Percentiles rank a stretch among this genome's conserved stretches.
Evolutionary conservation across 2,329 filamentous ascomycete species (phyloP).

Genomic region (Aspergillaceae sp.): DNA sequence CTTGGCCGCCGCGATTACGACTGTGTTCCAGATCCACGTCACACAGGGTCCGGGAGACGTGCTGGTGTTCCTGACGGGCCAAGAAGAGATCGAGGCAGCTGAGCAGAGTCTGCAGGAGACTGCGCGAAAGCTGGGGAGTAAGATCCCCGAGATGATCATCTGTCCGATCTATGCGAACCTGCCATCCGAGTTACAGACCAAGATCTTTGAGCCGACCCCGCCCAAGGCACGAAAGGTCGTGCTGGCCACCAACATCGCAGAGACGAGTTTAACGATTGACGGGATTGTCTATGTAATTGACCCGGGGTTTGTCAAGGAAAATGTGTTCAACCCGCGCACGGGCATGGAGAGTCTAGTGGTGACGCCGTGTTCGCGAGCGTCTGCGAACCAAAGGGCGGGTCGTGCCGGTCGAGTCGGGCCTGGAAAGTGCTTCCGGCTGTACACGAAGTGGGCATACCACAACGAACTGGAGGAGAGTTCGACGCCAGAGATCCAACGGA

Average conservation of each 20-base stretch:
- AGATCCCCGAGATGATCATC: conserved; percentile 78
- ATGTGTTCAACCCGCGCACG: conserved; percentile 81
- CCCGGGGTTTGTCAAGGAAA: conserved; percentile 90
- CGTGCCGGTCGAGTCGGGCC: conserved; percentile 86
- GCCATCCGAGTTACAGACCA: conserved; percentile 79
- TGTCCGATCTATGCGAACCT: conserved; percentile 92
- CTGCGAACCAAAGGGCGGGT: conserved; percentile 85
- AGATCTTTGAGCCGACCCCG: conserved; percentile 91
- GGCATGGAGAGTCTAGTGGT: conserved; percentile 90
- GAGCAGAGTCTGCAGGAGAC: conserved; percentile 80
- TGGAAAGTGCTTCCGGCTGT: conserved; percentile 87
- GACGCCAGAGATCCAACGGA: conserved; percentile 85
- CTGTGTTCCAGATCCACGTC: conserved; percentile 89
- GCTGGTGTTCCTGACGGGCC: conserved; percentile 86
- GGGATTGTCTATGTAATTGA: conserved; percentile 96
- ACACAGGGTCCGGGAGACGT: conserved; percentile 81
- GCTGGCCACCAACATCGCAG: conserved; percentile 91
- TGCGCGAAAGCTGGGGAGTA: conserved; percentile 72
- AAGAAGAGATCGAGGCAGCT: conserved; percentile 89
- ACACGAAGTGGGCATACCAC: conserved; percentile 88
- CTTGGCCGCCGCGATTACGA: conserved; percentile 80
- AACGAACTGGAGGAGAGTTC: conserved; percentile 91
- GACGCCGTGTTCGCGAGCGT: conserved; percentile 82
- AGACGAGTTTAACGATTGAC: conserved; percentile 91
- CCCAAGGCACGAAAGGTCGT: conserved; percentile 81